A percentile compares a stretch with the other conserved stretches of the same genome.
Evolutionary conservation across 768 basidiomycete species (phyloP).

Genomic region (Agaricus sinodeliciosus): DNA sequence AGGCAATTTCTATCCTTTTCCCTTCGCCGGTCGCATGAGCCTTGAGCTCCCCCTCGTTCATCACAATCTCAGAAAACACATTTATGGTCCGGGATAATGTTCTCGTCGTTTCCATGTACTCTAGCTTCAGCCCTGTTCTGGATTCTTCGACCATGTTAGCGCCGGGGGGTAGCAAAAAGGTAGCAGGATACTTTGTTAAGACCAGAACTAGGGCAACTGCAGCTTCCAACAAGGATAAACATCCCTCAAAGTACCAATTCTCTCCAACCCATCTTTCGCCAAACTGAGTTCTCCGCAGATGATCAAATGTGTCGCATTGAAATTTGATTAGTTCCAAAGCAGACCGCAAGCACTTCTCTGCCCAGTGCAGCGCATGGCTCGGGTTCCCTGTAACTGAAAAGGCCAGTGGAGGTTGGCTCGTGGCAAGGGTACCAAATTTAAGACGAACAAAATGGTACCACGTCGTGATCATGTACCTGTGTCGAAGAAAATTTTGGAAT

Average conservation of each 20-base stretch:
- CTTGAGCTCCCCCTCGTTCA: neutral
- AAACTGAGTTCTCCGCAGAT: conserved; percentile 9
- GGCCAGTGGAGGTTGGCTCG: conserved; percentile 20
- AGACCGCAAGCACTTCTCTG: conserved; percentile 30
- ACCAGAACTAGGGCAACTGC: conserved; percentile 38
- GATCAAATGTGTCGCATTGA: conserved; percentile 33
- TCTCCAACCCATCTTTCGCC: conserved; percentile 2
- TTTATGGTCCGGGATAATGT: neutral
- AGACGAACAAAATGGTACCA: conserved; percentile 41
- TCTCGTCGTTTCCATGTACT: conserved; percentile 7
- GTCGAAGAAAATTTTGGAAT: conserved; percentile 26
- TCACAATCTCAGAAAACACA: conserved; percentile 6
- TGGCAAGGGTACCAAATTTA: conserved; percentile 37
- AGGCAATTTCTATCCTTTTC: conserved; percentile 5
- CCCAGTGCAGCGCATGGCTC: conserved; percentile 23
- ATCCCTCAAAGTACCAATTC: conserved; percentile 36
- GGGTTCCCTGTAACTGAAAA: conserved; percentile 17
- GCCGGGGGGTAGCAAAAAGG: neutral
- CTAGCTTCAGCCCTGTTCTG: neutral
- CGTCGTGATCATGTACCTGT: conserved; percentile 36
- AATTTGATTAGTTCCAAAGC: conserved; percentile 37
- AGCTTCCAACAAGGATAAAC: conserved; percentile 40
- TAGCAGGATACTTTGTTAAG: conserved; percentile 27
- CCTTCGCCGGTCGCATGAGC: neutral
- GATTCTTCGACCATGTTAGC: conserved; percentile 1